Evolutionary conservation across 768 basidiomycete species (phyloP).

Genomic region (Pulveroboletus sp.): DNA sequence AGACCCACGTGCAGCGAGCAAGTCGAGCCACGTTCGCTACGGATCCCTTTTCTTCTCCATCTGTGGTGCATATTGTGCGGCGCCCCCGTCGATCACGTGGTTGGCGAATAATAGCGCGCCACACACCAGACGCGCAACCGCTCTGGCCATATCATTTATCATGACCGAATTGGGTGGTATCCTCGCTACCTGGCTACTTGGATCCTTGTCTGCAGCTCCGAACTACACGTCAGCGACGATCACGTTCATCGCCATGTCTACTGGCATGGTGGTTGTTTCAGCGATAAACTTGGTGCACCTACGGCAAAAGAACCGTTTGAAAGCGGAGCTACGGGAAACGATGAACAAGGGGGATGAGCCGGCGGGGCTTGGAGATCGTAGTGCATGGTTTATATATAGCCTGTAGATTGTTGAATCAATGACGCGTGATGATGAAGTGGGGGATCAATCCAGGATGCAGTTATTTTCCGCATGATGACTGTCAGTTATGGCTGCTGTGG

Average conservation of each 20-base stretch:
- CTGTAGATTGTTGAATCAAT: slow-evolving; percentile 26
- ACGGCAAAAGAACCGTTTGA: slow-evolving; percentile 42
- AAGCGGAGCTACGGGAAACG: slow-evolving; percentile 35
- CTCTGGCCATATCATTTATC: slow-evolving; percentile 55
- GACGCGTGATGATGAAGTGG: too few species aligned
- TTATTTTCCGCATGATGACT: neutral
- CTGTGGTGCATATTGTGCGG: slow-evolving; percentile 47
- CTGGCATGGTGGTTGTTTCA: slow-evolving; percentile 37
- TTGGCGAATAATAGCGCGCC: slow-evolving; percentile 60
- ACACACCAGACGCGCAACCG: slow-evolving; percentile 54
- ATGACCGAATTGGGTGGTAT: slow-evolving; percentile 59
- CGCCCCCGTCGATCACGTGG: slow-evolving; percentile 59
- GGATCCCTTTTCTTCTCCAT: slow-evolving; percentile 57
- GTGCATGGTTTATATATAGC: slow-evolving; percentile 56
- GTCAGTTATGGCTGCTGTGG: neutral
- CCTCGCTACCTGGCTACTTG: slow-evolving; percentile 60
- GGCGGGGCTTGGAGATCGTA: slow-evolving; percentile 45
- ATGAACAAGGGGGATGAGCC: slow-evolving; percentile 37
- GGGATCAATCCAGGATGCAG: too few species aligned
- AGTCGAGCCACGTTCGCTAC: slow-evolving; percentile 45
- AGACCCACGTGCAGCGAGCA: slow-evolving; percentile 6
- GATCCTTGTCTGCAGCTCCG: slow-evolving; percentile 46
- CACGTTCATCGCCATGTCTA: slow-evolving; percentile 35
- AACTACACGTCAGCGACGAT: slow-evolving; percentile 48
- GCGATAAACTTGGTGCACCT: slow-evolving; percentile 42